A percentile compares a stretch with the other conserved stretches of the same genome.
Conservation (phyloP, 352 stramenopile genomes). For the Pythium insidiosum region DNA sequence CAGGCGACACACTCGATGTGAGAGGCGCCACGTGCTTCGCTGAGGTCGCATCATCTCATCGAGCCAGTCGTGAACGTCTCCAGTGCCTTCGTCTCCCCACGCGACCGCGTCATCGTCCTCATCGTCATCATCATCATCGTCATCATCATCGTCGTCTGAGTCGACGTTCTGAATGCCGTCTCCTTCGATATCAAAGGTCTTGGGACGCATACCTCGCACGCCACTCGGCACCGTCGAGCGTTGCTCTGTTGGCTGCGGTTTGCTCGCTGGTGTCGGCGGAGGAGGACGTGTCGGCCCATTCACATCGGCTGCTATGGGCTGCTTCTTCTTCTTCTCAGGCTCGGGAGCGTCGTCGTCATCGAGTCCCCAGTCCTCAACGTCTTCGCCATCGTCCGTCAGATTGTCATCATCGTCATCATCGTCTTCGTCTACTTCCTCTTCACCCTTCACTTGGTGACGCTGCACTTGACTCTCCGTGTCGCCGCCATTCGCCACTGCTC, state of each 20-base stretch:
- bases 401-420: constrained; percentile 14
- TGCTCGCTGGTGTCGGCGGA: not conserved
- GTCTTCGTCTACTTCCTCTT: too few relatives aligned
- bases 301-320: too few relatives aligned
- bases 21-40: not conserved
- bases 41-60: constrained; percentile 5
- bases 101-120: constrained; percentile 7
- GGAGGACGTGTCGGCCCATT: not conserved
- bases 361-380: constrained; percentile 16
- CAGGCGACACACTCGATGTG: too few relatives aligned
- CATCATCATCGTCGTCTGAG: constrained; percentile 5
- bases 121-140: constrained; percentile 8
- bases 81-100: constrained; percentile 25
- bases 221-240: not conserved
- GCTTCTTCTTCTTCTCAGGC: not conserved
- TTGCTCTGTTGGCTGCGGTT: not conserved
- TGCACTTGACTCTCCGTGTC: not conserved
- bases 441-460: not conserved
- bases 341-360: not conserved
- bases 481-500: not conserved
- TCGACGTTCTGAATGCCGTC: constrained; percentile 7
- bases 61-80: constrained; percentile 51
- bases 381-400: constrained; percentile 10
- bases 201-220: too few relatives aligned
- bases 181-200: constrained; percentile 2